phyloP scores from a whole-genome alignment of 306 rosid genomes.

The Inga oerstediana region DNA sequence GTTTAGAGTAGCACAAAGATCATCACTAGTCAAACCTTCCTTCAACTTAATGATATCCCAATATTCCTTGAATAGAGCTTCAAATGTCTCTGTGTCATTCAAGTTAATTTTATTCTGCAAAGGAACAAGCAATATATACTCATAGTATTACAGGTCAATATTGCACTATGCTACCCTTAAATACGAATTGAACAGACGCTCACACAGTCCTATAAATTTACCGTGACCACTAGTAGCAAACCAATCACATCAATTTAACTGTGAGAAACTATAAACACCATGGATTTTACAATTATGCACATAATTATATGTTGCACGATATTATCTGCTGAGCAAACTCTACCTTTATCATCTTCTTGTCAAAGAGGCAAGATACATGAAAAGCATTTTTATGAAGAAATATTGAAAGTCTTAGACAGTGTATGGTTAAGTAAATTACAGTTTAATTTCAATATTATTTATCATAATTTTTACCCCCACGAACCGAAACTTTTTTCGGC shows the following conservation, averaged over 20 bases:
- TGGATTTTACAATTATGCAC: neutral
- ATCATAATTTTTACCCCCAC: neutral
- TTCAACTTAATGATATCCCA: slow-evolving; percentile 65
- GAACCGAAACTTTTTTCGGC: neutral
- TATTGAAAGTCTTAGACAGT: neutral
- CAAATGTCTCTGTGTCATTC: slow-evolving; percentile 58
- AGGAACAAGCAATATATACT: slow-evolving; percentile 16
- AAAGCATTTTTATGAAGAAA: neutral
- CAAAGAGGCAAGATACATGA: neutral
- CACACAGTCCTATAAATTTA: neutral
- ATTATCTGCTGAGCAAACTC: neutral
- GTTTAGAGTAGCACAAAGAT: slow-evolving; percentile 30
- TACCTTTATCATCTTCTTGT: neutral
- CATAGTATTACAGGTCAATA: slow-evolving; percentile 6
- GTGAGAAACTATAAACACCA: neutral
- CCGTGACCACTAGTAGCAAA: slow-evolving; percentile 11
- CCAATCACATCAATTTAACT: slow-evolving; percentile 1
- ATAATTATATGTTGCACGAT: neutral
- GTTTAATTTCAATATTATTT: neutral
- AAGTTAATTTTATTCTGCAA: slow-evolving; percentile 58
- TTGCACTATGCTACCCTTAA: neutral
- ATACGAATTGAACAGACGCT: neutral
- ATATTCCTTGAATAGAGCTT: slow-evolving; percentile 76
- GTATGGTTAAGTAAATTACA: slow-evolving; percentile 8
- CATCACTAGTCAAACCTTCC: slow-evolving; percentile 54